Base-by-base conservation (phyloP, 352 stramenopile species). In the Phytophthora nicotianae region DNA sequence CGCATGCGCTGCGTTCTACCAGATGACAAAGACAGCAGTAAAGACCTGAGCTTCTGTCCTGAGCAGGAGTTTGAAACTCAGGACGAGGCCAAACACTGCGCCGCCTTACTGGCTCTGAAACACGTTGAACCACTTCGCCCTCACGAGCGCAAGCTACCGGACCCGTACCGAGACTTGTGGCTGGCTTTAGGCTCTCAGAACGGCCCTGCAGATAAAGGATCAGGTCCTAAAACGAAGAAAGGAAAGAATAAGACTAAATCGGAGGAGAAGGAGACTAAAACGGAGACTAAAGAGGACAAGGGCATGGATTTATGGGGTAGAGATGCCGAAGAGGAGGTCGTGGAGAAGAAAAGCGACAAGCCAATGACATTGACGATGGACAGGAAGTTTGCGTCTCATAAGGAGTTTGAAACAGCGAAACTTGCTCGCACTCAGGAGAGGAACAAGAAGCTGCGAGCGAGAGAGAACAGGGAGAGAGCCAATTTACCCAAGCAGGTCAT, bases 91-190 rank as follows among this genome's bases (percentile, higher is more conserved):
- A 97, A 97, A 60, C 91, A 98, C 75, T 95, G 86, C 50, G 85
- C 82, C 4, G 95, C 95, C 16, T 75, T 99, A 35, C 73, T 99
- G 29, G 97, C 95, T 41, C 75, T 99, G 19, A 78, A 97, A 37
- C 86, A 98, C 63, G 60, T 99, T n/a, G 95, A 98, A 54, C 91
- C 91, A 4, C 81, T 82, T 11, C 79, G 97, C 0, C 97, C 97
- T 1, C 84, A 98, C 45, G 97, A 99, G 72, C 76, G 96, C 33
- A 98, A 98, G 56, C 77, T 99, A 11, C 97, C 97, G 5, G 97
- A 99, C 58, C 97, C 96, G 11, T 99, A 98, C 75, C 79, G 88
- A 19, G 88, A 90, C 13, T 88, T 98, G n/a, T 99, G 96, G 93
- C 72, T 95, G 32, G 50, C 68, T 14, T 68, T 95, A 37, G 61